phyloP scores from a whole-genome alignment of 2,329 filamentous ascomycete species.

The Aureobasidium sp. region DNA sequence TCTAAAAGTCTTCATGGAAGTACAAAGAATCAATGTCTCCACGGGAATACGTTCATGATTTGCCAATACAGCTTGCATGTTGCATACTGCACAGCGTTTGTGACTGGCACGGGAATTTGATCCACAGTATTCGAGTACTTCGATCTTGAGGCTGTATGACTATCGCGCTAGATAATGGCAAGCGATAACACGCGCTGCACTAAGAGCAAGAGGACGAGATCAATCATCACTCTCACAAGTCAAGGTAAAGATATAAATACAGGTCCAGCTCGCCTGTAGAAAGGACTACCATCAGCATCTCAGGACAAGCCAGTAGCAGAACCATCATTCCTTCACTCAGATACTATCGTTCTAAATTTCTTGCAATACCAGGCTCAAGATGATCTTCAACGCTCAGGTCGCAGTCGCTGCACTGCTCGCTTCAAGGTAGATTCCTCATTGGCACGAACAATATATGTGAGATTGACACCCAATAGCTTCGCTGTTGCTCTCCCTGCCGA shows the following conservation, averaged over 20 bases:
- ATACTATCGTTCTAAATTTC: slow-evolving; percentile 5
- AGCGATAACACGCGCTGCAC: background rate
- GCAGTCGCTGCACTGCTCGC: slow-evolving; percentile 12
- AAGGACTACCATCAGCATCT: background rate
- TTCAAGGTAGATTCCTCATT: background rate
- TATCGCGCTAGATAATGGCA: slow-evolving; percentile 1
- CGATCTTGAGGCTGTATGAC: background rate
- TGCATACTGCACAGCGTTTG: slow-evolving; percentile 2
- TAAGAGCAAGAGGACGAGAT: background rate
- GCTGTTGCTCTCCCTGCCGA: slow-evolving; percentile 6
- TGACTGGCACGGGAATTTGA: background rate
- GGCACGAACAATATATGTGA: no score
- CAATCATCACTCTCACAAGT: background rate
- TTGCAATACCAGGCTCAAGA: background rate
- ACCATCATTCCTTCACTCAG: slow-evolving; percentile 4
- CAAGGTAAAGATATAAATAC: background rate
- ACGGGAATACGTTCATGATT: background rate
- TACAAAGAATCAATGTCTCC: background rate
- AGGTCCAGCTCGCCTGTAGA: background rate
- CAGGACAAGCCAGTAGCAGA: background rate
- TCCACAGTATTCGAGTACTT: background rate
- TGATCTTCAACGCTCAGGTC: slow-evolving; percentile 13
- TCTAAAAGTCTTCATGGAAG: background rate
- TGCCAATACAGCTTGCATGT: slow-evolving; percentile 13
- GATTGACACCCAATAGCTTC: background rate